Evolutionary conservation across 2,329 filamentous ascomycete genomes (phyloP).

Genomic region (Aspergillus sp.): DNA sequence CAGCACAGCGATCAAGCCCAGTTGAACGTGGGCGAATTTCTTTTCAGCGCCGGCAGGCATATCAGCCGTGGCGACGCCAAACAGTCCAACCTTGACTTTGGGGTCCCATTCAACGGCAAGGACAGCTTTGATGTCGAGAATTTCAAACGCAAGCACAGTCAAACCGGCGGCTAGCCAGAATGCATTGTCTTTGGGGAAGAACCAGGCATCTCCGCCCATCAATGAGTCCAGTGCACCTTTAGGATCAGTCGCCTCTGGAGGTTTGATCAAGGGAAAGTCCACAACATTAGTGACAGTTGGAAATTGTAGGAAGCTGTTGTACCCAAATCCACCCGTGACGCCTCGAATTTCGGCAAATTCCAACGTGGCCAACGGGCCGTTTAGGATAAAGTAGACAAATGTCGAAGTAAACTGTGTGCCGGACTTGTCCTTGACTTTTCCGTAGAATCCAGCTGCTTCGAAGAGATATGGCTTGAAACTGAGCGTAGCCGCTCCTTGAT

Average conservation of each 20-base stretch:
- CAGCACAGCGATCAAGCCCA: constrained; percentile 30
- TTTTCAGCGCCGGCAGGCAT: constrained; percentile 16
- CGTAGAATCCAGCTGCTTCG: constrained; percentile 39
- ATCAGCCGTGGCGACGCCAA: constrained; percentile 24
- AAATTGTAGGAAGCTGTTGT: constrained; percentile 29
- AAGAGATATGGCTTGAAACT: constrained; percentile 33
- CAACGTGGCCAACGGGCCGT: constrained; percentile 36
- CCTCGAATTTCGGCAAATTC: constrained; percentile 35
- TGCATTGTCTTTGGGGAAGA: constrained; percentile 20
- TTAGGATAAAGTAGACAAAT: constrained; percentile 36
- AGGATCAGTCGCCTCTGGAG: no score
- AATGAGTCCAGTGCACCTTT: constrained; percentile 16
- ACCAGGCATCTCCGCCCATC: constrained; percentile 22
- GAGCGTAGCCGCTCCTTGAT: constrained; percentile 28
- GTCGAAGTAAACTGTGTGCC: constrained; percentile 8
- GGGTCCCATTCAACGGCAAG: constrained; percentile 28
- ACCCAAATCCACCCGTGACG: constrained; percentile 37
- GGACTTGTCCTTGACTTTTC: constrained; percentile 14
- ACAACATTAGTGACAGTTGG: constrained; percentile 24
- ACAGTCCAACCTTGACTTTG: constrained; percentile 30
- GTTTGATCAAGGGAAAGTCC: constrained; percentile 30
- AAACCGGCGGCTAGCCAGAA: constrained; percentile 39
- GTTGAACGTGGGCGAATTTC: constrained; percentile 33
- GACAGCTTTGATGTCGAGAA: constrained; percentile 33
- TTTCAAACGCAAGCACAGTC: constrained; percentile 34